Percentiles rank a stretch among this genome's conserved stretches.
Conservation (phyloP, 805 yeast species). For the Yamadazyma olivae region DNA sequence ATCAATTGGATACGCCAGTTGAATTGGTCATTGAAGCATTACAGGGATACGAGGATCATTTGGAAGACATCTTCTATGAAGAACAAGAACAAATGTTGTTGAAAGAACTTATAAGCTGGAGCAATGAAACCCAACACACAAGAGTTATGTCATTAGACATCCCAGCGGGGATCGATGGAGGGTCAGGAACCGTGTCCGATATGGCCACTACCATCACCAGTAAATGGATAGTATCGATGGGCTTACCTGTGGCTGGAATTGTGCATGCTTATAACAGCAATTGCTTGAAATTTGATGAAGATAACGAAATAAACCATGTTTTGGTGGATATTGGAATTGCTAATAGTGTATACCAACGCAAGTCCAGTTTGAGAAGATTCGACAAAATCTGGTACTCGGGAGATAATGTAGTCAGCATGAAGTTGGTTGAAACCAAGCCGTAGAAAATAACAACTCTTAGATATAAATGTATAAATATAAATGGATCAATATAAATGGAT, state of each 20-base stretch:
- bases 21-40: conserved; percentile 80
- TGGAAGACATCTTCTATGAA: conserved; percentile 51
- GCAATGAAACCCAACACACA: conserved; percentile 42
- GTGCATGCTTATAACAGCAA: conserved; percentile 59
- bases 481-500: too few relatives aligned
- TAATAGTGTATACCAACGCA: conserved; percentile 43
- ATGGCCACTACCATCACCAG: conserved; percentile 35
- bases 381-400: conserved; percentile 45
- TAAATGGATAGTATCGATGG: conserved; percentile 64
- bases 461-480: background rate
- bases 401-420: conserved; percentile 22
- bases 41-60: conserved; percentile 75
- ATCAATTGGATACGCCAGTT: conserved; percentile 65
- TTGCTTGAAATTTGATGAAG: conserved; percentile 27
- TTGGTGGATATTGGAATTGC: conserved; percentile 75
- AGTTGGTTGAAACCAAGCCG: conserved; percentile 1
- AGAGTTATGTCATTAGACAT: conserved; percentile 68
- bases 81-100: conserved; percentile 38
- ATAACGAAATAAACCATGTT: conserved; percentile 54
- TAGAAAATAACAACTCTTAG: background rate
- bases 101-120: conserved; percentile 59
- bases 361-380: conserved; percentile 41
- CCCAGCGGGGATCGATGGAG: conserved; percentile 81
- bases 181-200: conserved; percentile 57
- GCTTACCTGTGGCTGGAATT: conserved; percentile 67